A percentile compares a stretch with the other conserved stretches of the same genome.
Conservation (phyloP, 768 basidiomycete species). For the Lentinula aciculospora region DNA sequence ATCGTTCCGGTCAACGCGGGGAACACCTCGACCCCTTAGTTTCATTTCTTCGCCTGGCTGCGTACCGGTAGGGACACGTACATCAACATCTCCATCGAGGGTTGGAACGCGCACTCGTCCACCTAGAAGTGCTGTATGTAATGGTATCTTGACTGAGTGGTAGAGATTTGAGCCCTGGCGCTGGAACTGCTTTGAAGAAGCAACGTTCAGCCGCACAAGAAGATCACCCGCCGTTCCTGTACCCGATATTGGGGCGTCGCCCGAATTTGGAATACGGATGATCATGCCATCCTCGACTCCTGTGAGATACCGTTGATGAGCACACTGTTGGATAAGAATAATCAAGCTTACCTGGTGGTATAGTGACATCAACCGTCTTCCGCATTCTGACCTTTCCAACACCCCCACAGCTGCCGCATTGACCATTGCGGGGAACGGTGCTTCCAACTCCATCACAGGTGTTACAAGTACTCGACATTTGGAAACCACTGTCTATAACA, state of each 20-base stretch:
- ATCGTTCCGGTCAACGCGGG: constrained; percentile 49
- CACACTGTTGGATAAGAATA: constrained; percentile 4
- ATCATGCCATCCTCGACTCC: constrained; percentile 96
- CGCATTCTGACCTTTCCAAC: constrained; percentile 82
- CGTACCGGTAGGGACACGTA: constrained; percentile 86
- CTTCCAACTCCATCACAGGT: constrained; percentile 79
- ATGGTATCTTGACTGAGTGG: constrained; percentile 83
- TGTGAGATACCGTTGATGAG: constrained; percentile 21
- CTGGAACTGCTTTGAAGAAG: constrained; percentile 77
- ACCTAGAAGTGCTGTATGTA: constrained; percentile 90
- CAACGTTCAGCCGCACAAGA: constrained; percentile 79
- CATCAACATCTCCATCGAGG: constrained; percentile 92
- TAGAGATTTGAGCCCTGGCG: constrained; percentile 91
- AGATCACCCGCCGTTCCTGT: constrained; percentile 82
- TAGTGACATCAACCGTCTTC: constrained; percentile 72
- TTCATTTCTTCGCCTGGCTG: constrained; percentile 98
- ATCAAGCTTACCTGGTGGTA: constrained; percentile 73
- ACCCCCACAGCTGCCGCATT: constrained; percentile 80
- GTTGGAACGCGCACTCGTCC: constrained; percentile 91
- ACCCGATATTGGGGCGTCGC: constrained; percentile 79
- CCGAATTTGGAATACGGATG: constrained; percentile 71
- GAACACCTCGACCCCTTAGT: constrained; percentile 79
- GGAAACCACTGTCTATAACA: constrained; percentile 90
- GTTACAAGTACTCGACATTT: constrained; percentile 90
- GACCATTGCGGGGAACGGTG: constrained; percentile 68